These are phyloP conservation scores for Pisolithus microcarpus DNA, from an alignment of 768 basidiomycete genomes.

Conservation along the genomic window DNA sequence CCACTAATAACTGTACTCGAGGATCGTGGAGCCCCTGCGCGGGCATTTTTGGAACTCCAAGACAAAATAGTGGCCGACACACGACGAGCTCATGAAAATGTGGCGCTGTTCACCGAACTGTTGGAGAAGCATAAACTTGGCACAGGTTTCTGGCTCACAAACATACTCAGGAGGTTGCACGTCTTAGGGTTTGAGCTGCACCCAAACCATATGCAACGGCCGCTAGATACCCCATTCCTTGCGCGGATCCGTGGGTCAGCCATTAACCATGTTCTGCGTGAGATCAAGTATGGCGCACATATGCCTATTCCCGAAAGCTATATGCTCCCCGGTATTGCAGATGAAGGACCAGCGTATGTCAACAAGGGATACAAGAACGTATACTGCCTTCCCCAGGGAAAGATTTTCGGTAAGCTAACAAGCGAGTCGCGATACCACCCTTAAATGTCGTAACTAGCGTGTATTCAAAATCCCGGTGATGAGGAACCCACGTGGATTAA, in stretches of 20 bases:
- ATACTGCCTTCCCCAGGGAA: slow-evolving; percentile 43
- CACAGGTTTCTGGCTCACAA: slow-evolving; percentile 40
- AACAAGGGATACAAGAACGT: slow-evolving; percentile 45
- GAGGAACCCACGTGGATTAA: slow-evolving; percentile 46
- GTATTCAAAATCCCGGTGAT: slow-evolving; percentile 48
- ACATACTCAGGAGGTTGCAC: slow-evolving; percentile 44
- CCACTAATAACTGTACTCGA: slow-evolving; percentile 75
- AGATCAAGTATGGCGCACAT: slow-evolving; percentile 69
- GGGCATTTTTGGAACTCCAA: slow-evolving; percentile 59
- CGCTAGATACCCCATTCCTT: slow-evolving; percentile 52
- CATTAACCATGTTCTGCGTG: slow-evolving; percentile 57
- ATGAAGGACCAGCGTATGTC: slow-evolving; percentile 67
- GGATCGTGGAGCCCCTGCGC: slow-evolving; percentile 55
- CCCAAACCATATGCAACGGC: slow-evolving; percentile 23
- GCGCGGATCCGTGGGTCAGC: slow-evolving; percentile 51
- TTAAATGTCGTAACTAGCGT: slow-evolving; percentile 34
- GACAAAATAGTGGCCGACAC: slow-evolving; percentile 48
- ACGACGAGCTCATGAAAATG: slow-evolving; percentile 52
- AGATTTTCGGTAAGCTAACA: slow-evolving; percentile 55
- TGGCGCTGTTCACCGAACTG: slow-evolving; percentile 40
- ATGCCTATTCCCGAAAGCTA: slow-evolving; percentile 65
- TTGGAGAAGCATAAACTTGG: slow-evolving; percentile 45
- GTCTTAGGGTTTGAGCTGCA: slow-evolving; percentile 43
- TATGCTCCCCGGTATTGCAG: slow-evolving; percentile 73
- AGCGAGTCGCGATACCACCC: background rate